Evolutionary conservation across 371 early-diverging fungal genomes (phyloP).

Genomic region (Actinomortierella wolfii): DNA sequence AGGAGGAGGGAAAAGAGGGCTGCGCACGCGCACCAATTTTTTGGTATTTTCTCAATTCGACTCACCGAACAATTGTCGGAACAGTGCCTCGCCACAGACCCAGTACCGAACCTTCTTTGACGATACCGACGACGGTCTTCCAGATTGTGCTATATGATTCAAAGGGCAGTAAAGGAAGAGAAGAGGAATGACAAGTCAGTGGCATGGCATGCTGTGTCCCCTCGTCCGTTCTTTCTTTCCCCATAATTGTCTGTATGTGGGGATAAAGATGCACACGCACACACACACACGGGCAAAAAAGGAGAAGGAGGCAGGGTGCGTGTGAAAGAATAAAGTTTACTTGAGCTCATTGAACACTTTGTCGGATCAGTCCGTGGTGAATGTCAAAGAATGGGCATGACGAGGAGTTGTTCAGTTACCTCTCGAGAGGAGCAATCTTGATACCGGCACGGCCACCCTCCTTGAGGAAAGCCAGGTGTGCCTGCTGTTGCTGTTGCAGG

Average conservation of each 20-base stretch:
- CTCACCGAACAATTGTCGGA: constrained; percentile 81
- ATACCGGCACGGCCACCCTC: constrained; percentile 43
- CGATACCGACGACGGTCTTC: constrained; percentile 59
- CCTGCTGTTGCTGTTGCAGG: constrained; percentile 72
- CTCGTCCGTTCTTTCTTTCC: not conserved
- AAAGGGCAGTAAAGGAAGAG: not conserved
- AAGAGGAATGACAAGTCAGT: not conserved
- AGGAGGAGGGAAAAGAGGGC: not conserved
- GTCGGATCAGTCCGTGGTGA: not conserved
- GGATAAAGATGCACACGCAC: not conserved
- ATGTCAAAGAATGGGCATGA: not conserved
- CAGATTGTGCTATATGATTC: constrained; percentile 54
- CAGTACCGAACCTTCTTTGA: constrained; percentile 63
- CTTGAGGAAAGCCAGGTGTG: constrained; percentile 55
- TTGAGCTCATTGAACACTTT: not conserved
- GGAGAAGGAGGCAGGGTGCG: not conserved
- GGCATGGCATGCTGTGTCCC: not conserved
- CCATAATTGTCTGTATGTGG: no score
- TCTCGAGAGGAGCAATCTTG: constrained; percentile 43
- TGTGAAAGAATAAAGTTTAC: not conserved
- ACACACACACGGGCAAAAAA: not conserved
- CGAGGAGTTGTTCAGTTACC: no score
- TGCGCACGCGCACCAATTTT: not conserved
- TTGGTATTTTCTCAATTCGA: not conserved
- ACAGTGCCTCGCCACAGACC: constrained; percentile 94